Conservation (phyloP, 73 alveolate genomes). For the Strombidium stylifer region DNA sequence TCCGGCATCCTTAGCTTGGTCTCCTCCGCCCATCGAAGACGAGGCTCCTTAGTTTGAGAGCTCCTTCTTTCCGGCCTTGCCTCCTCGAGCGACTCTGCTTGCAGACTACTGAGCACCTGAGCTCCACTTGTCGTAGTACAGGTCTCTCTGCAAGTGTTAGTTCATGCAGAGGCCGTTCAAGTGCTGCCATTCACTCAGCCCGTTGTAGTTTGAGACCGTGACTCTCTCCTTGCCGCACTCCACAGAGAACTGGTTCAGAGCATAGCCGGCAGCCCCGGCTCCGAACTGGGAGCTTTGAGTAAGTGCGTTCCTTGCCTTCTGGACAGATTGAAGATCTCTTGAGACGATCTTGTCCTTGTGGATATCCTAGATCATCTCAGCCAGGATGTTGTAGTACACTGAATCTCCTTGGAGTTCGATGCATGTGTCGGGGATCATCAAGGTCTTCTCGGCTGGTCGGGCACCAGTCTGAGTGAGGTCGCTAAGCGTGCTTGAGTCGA, state of each 20-base stretch:
- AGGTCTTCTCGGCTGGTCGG: neutral
- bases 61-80: no score
- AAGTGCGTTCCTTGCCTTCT: conserved; percentile 1
- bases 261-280: no score
- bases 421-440: neutral
- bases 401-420: conserved; percentile 10
- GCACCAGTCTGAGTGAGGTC: neutral
- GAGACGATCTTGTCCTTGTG: neutral
- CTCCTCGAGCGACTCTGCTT: conserved; percentile 5
- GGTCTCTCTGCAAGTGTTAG: conserved; percentile 1
- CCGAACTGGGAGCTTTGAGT: no score
- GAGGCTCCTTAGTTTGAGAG: no score
- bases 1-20: neutral
- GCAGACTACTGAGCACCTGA: neutral
- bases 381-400: conserved; percentile 22
- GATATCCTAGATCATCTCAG: conserved; percentile 14
- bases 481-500: conserved; percentile 15
- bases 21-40: no score
- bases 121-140: neutral
- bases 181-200: conserved; percentile 34
- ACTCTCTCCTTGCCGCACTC: conserved; percentile 6
- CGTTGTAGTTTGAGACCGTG: conserved; percentile 9
- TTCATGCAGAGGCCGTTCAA: conserved; percentile 21
- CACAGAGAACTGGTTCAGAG: no score
- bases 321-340: neutral